Evolutionary conservation across 192 early-diverging fungal species (phyloP), one percentile per base, ranked within the genome.

Genomic region (Coemansia erecta): DNA sequence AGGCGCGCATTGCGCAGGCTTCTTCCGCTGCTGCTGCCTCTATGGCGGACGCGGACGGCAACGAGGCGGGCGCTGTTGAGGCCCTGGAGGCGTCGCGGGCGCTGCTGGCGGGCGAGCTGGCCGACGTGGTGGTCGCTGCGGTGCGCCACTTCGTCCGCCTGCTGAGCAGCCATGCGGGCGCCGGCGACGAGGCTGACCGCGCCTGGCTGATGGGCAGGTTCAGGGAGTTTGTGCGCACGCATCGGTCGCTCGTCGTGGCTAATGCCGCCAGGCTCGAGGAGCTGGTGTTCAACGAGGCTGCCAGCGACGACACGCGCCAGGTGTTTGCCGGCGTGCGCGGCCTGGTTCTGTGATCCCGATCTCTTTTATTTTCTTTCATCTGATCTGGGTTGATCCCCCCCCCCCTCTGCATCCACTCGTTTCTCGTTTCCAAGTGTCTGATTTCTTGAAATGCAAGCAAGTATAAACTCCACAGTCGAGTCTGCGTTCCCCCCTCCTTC

Each of bases 31-130:
- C n/a, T n/a, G n/a, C n/a, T n/a, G n/a, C n/a, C n/a, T n/a, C n/a
- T n/a, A n/a, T n/a, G n/a, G n/a, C n/a, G n/a, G n/a, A n/a, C 10
- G 73, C 73, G 4, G 72, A 69, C 43, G 72, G 72, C 49, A 72
- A 72, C 47, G 76, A 60, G 47, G 33, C 55, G 11, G 53, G 33
- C 26, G 54, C n/a, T n/a, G 57, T 7, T 46, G 66, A 71, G 57
- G 63, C 81, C 18, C 62, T 87, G 12, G 85, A 93, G 64, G 83
- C 85, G 45, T 83, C 87, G 18, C 63, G 91, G 19, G 83, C 77
- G 56, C 82, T 74, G 37, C 88, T 94, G 39, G 60, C 80, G 50
- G 83, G 84, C 37, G 94, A 97, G 57, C 87, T 92, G 58, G 90
- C 86, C 63, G 90, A 94, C 61, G 86, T 88, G 17, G 87, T 93